Base-by-base conservation (phyloP, 1,284 basidiomycete genomes). In the Xanthoconium separans region DNA sequence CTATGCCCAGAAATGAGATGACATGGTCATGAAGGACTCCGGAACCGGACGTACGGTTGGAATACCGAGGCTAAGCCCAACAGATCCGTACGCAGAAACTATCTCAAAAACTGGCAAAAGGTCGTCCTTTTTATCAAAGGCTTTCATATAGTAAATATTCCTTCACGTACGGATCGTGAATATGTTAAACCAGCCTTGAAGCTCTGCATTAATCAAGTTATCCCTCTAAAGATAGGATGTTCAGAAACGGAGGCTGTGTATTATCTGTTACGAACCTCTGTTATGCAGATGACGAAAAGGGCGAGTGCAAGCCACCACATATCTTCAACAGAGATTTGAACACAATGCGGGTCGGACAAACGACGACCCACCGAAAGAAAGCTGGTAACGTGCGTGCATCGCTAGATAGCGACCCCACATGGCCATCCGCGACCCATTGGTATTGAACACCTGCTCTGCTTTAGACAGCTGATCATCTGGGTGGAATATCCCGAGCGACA, bases 1-100 rank as follows among this genome's bases (percentile, higher is more conserved):
- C 89, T 90, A 34, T 16, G 46, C 16, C 30, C 41, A 44, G 20
- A 36, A 47, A 27, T 56, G 44, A 60, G 44, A 45, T 29, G 22
- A 44, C 6, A 45, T 6, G 40, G 10, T 16, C 22, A 16, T 18
- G 29, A 9, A 33, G 9, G 30, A 30, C n/a, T 27, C 4, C 2
- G 18, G 36, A 31, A 29, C 13, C 4, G 1, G 16, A 61, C 70
- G 22, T 52, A 88, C 87, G n/a, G 71, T 75, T 24, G 85, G 83
- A 36, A 85, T 74, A 9, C 87, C 87, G 8, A 89, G 73, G 67
- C 87, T 93, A 5, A 97, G 78, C 0, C 94, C 95, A 56, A 97
- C 93, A 5, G 89, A 90, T 4, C 93, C 93, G 66, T 96, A 97
- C 0, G 93, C 95, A 16, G 92, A 95, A 8, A 93, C 90, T 20